Evolutionary conservation across 208 protist genomes (phyloP).

Genomic region (Leishmania arabica): DNA sequence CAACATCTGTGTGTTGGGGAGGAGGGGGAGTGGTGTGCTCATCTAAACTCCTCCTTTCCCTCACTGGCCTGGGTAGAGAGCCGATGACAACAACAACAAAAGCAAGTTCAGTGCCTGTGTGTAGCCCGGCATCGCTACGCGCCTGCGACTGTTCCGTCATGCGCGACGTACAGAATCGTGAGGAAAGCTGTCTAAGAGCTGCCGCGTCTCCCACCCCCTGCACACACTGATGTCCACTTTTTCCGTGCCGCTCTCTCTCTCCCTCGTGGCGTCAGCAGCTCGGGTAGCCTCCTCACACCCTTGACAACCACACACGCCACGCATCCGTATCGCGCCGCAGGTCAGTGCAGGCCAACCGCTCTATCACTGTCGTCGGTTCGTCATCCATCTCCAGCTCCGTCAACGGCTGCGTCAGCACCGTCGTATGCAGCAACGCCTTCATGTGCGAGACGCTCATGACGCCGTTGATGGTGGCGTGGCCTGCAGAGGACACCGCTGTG

Average conservation of each 20-base stretch:
- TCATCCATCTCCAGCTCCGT: conserved; percentile 66
- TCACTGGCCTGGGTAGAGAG: not conserved
- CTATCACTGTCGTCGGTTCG: conserved; percentile 37
- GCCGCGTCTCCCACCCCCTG: not conserved
- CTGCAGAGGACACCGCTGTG: not conserved
- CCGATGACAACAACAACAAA: not conserved
- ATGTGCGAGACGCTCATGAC: conserved; percentile 49
- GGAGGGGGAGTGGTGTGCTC: not conserved
- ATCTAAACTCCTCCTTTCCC: no score
- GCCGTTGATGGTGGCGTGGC: conserved; percentile 10
- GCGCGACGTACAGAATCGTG: not conserved
- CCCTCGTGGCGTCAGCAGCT: not conserved
- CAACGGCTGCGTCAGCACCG: conserved; percentile 50
- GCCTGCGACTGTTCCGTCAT: not conserved
- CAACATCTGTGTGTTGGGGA: not conserved
- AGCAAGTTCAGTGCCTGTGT: not conserved
- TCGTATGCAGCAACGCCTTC: conserved; percentile 46
- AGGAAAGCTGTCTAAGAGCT: not conserved
- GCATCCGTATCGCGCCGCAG: conserved; percentile 57
- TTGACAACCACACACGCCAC: conserved; percentile 72
- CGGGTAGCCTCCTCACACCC: conserved; percentile 29
- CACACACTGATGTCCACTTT: not conserved
- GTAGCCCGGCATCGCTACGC: not conserved
- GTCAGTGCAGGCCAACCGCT: conserved; percentile 60
- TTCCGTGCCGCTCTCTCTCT: not conserved